Conservation (phyloP, 164 flowering plant genomes). For the Stephania cephalantha region DNA sequence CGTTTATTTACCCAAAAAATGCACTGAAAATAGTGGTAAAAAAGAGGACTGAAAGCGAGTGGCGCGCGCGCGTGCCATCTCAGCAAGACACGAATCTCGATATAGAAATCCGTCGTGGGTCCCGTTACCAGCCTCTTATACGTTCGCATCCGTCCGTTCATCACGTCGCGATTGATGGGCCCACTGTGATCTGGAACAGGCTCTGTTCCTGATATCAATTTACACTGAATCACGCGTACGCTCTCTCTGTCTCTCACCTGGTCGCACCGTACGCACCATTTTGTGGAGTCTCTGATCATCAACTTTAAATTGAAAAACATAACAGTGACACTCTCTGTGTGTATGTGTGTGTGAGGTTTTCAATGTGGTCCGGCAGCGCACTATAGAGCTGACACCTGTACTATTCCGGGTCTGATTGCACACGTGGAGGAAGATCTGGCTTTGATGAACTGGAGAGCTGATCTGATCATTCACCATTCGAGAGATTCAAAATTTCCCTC, state of each 20-base stretch:
- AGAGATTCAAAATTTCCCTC: not conserved
- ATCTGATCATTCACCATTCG: not conserved
- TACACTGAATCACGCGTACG: not conserved
- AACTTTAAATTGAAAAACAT: not conserved
- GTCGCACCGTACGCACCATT: not conserved
- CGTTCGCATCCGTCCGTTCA: not conserved
- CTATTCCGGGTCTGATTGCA: not conserved
- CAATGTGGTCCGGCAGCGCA: constrained; percentile 2
- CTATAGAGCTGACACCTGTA: not conserved
- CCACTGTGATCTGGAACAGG: not conserved
- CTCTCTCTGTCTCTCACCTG: not conserved
- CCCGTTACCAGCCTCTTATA: too few relatives aligned
- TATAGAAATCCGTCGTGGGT: too few relatives aligned
- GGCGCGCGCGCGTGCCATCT: not conserved
- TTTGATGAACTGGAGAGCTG: not conserved
- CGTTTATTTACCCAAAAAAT: not conserved
- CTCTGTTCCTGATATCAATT: not conserved
- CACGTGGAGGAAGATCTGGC: not conserved
- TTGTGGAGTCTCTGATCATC: not conserved
- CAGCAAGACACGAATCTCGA: too few relatives aligned
- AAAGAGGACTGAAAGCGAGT: too few relatives aligned
- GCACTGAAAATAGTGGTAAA: too few relatives aligned
- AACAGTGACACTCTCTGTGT: not conserved
- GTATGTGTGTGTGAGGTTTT: not conserved
- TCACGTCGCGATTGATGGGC: not conserved